Conservation (phyloP, 139 green algal genomes). For the Chlorella sp. region DNA sequence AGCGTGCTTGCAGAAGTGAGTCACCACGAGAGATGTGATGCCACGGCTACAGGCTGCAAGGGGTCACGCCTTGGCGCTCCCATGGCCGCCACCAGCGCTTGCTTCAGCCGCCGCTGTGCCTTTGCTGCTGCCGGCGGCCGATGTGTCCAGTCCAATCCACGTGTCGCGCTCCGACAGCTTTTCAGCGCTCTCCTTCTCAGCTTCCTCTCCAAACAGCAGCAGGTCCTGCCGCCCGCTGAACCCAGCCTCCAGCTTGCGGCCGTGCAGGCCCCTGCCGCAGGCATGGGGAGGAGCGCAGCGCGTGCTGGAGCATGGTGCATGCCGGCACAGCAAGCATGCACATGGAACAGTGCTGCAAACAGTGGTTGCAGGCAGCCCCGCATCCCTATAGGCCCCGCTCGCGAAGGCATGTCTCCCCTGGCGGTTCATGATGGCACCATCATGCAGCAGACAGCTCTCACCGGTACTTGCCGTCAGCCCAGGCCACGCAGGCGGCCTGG, state of each 20-base stretch:
- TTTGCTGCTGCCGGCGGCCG: neutral
- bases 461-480: constrained; percentile 37
- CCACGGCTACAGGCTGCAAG: too few relatives aligned
- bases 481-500: constrained; percentile 23
- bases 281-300: too few relatives aligned
- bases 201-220: constrained; percentile 47
- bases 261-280: constrained; percentile 41
- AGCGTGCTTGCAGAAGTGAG: too few relatives aligned
- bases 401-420: too few relatives aligned
- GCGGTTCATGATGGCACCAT: too few relatives aligned
- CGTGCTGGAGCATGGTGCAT: too few relatives aligned
- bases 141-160: constrained; percentile 49
- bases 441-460: neutral
- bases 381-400: too few relatives aligned
- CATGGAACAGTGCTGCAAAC: too few relatives aligned
- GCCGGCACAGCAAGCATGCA: too few relatives aligned
- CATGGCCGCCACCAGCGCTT: neutral
- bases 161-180: constrained; percentile 4
- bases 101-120: neutral
- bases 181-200: neutral
- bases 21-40: too few relatives aligned
- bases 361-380: too few relatives aligned
- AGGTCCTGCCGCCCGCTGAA: constrained; percentile 38
- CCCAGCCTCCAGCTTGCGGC: constrained; percentile 34
- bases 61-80: too few relatives aligned